Conservation (phyloP, 495 filamentous ascomycete genomes). For the Neurospora tetrasperma region DNA sequence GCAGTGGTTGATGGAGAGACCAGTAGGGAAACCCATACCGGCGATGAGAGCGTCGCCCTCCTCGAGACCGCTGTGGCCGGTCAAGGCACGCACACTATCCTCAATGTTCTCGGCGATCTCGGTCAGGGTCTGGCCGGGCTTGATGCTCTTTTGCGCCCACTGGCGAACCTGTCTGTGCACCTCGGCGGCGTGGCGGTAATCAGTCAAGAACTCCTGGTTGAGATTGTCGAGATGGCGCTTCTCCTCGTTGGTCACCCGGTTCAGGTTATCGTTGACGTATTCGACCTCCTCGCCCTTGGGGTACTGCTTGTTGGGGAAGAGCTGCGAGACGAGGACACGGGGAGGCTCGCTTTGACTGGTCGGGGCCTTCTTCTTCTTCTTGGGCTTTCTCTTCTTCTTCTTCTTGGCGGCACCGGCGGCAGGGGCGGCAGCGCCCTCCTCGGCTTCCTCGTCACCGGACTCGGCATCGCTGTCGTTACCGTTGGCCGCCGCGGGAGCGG, state of each 20-base stretch:
- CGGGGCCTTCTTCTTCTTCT: slow-evolving; percentile 65
- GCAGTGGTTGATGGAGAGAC: slow-evolving; percentile 77
- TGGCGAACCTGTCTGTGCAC: slow-evolving; percentile 80
- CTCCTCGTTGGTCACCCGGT: slow-evolving; percentile 78
- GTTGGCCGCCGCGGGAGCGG: slow-evolving; percentile 38
- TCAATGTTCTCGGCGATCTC: slow-evolving; percentile 83
- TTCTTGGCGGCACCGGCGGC: slow-evolving; percentile 39
- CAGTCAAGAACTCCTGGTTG: slow-evolving; percentile 71
- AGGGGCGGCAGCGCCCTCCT: slow-evolving; percentile 27
- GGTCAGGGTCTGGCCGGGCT: slow-evolving; percentile 70
- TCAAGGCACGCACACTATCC: slow-evolving; percentile 67
- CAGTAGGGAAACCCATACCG: slow-evolving; percentile 84
- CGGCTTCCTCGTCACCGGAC: slow-evolving; percentile 50
- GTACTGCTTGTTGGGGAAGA: slow-evolving; percentile 67
- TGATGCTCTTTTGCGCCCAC: slow-evolving; percentile 69
- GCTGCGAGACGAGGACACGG: slow-evolving; percentile 59
- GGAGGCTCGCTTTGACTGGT: slow-evolving; percentile 71
- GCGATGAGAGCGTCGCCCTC: slow-evolving; percentile 69
- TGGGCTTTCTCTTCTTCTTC: slow-evolving; percentile 80
- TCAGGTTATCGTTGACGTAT: slow-evolving; percentile 63
- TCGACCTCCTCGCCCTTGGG: slow-evolving; percentile 76
- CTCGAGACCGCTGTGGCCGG: slow-evolving; percentile 66
- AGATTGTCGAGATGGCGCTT: slow-evolving; percentile 76
- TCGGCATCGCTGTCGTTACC: slow-evolving; percentile 50
- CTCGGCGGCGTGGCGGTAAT: slow-evolving; percentile 83